Base-by-base conservation (phyloP, 768 basidiomycete genomes). In the Heimioporus sp. region DNA sequence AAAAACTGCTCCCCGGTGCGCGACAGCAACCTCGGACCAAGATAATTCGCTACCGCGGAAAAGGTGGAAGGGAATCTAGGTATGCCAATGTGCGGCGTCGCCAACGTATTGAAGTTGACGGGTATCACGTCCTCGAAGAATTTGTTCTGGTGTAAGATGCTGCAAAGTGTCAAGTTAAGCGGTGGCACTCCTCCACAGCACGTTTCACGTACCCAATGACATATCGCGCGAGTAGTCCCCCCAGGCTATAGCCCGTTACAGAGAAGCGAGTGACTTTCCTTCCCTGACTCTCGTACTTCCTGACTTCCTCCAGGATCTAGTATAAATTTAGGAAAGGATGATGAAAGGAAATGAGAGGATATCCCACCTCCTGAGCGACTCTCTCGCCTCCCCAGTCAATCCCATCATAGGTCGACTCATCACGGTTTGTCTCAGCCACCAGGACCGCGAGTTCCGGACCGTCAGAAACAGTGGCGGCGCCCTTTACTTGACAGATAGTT, bases 371-470 rank as follows among this genome's bases (percentile, higher is more conserved):
- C 54, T 83, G 73, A 4, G 89, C 82, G 34, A 92, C 82, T 31
- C 92, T 76, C 69, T 92, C 88, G 35, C 83, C 87, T 52, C 89
- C 85, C 81, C 88, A 88, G 63, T 92, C 90, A 20, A 92, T 80
- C 1, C 90, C 90, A 57, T 92, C 90, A 58, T 91, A 92, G 2
- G 88, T 90, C 10, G 77, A 78, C 28, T 82, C 79, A 30, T 82
- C 82, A 16, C 73, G 64, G 64, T 90, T 88, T 3, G 85, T 80
- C 59, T 87, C 72, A 3, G 89, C 79, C 0, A 82, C 64, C n/a
- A 90, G 67, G 24, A 89, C 74, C 34, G 81, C 80, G 6, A 93
- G 74, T 51, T 74, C 63, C n/a, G 72, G 66, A 11, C 71, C 71
- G 19, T 71, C 59, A 15, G 64, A 64, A 2, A 65, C 58, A 5